These are phyloP conservation scores for Candida glucosophila DNA, from an alignment of 1,139 yeast genomes.

Conservation along the genomic window DNA sequence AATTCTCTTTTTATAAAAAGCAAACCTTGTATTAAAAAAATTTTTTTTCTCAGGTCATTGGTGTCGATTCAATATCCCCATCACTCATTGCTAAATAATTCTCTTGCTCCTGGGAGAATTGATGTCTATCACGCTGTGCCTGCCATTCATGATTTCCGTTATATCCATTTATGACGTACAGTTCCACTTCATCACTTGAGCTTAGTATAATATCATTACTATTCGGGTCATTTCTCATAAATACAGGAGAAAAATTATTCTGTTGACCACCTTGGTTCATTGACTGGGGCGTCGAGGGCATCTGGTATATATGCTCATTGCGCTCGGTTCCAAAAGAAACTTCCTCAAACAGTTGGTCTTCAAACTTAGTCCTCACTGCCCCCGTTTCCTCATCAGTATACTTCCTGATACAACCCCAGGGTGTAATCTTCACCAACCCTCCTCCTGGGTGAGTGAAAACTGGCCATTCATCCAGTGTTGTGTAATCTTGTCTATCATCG, in stretches of 20 bases:
- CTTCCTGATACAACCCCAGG: constrained; percentile 46
- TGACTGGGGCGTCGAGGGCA: constrained; percentile 33
- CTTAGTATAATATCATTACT: constrained; percentile 15
- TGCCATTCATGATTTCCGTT: constrained; percentile 6
- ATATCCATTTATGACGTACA: constrained; percentile 34
- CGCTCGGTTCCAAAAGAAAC: constrained; percentile 14
- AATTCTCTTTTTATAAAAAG: too few relatives aligned
- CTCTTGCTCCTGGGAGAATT: constrained; percentile 28
- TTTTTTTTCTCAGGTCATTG: too few relatives aligned
- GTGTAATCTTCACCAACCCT: constrained; percentile 54
- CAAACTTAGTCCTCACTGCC: constrained; percentile 32
- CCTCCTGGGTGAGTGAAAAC: constrained; percentile 58
- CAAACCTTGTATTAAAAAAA: too few relatives aligned
- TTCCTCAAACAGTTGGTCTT: constrained; percentile 34
- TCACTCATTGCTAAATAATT: constrained; percentile 30
- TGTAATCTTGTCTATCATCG: constrained; percentile 12
- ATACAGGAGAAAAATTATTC: constrained; percentile 5
- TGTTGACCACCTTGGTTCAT: constrained; percentile 9
- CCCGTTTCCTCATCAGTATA: constrained; percentile 24
- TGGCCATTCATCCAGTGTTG: constrained; percentile 46
- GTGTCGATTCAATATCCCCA: constrained; percentile 11
- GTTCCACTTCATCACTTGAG: constrained; percentile 34
- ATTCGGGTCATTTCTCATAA: constrained; percentile 4
- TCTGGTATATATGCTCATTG: constrained; percentile 9
- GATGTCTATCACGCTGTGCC: constrained; percentile 4